These are phyloP conservation scores for Centaurea solstitialis DNA, from an alignment of 129 eudicot species.

Conservation along the genomic window DNA sequence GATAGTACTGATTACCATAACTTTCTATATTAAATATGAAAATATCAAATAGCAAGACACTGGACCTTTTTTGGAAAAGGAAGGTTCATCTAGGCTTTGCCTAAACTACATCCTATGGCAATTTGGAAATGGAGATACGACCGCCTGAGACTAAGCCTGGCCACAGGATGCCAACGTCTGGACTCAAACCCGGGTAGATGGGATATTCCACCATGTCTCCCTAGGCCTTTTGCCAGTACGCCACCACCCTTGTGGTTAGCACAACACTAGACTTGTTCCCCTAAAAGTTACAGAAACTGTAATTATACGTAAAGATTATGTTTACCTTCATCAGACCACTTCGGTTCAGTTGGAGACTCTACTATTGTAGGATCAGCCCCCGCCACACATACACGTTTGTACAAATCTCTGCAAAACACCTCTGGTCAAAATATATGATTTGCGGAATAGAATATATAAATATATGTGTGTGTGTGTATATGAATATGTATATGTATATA, in stretches of 20 bases:
- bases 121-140: no score
- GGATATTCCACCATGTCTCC: no score
- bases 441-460: background rate
- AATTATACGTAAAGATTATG: background rate
- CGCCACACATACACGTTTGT: slow-evolving; percentile 72
- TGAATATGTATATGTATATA: background rate
- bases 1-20: background rate
- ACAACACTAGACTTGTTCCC: background rate
- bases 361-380: slow-evolving; percentile 71
- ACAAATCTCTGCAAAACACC: slow-evolving; percentile 51
- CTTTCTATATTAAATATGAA: slow-evolving; percentile 5
- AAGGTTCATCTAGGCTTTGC: no score
- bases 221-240: no score
- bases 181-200: no score
- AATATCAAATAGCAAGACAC: background rate
- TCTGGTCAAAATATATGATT: background rate
- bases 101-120: no score
- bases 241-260: no score
- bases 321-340: slow-evolving; percentile 92
- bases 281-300: background rate
- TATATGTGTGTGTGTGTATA: background rate
- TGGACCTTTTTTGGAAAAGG: no score
- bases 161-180: no score
- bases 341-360: slow-evolving; percentile 96
- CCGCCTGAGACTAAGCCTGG: no score